Conservation (phyloP, 108 stramenopile species). For the Cyclotella sp. region DNA sequence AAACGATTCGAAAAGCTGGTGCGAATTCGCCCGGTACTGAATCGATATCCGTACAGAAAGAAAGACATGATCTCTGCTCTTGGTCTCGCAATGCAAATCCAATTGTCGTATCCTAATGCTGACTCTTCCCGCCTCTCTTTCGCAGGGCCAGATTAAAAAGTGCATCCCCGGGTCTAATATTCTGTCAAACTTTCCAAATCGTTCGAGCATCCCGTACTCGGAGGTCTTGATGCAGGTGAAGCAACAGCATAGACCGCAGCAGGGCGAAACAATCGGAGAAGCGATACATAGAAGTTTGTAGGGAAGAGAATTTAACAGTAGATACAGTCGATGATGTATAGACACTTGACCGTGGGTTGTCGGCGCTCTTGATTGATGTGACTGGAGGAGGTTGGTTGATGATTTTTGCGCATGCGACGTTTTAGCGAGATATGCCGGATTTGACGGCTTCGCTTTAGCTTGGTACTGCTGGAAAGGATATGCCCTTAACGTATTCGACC, state of each 20-base stretch:
- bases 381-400: not conserved
- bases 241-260: conserved; percentile 48
- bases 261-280: conserved; percentile 26
- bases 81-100: conserved; percentile 66
- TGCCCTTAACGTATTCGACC: not conserved
- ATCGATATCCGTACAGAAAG: conserved; percentile 28
- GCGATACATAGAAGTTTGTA: conserved; percentile 39
- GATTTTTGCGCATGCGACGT: not conserved
- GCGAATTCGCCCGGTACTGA: conserved; percentile 47
- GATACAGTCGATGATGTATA: not conserved
- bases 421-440: conserved; percentile 9
- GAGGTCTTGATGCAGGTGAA: conserved; percentile 38
- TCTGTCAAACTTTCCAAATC: conserved; percentile 44
- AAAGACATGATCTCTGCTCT: conserved; percentile 67
- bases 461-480: not conserved
- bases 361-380: not conserved
- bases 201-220: conserved; percentile 42
- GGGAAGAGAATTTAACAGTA: conserved; percentile 18
- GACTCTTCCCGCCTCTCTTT: conserved; percentile 49
- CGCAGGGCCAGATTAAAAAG: conserved; percentile 44
- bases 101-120: conserved; percentile 59
- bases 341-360: not conserved
- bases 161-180: conserved; percentile 51
- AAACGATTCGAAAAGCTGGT: conserved; percentile 51
- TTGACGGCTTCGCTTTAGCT: conserved; percentile 1